Base-by-base conservation (phyloP, 208 protist genomes). In the Trypanosoma vivax region DNA sequence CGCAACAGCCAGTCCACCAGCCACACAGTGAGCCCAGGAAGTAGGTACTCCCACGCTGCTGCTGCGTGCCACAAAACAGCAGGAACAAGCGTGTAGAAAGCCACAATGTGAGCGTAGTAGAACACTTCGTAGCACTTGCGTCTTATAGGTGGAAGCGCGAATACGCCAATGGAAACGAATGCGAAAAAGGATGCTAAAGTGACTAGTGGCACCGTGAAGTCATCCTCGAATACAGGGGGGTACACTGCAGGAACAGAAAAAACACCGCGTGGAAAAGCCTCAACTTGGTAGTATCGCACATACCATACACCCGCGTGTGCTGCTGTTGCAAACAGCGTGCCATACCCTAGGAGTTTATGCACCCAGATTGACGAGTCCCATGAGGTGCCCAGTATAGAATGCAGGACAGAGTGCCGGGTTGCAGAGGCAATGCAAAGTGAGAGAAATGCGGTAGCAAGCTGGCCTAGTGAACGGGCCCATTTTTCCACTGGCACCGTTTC, bases 101-200 rank as follows among this genome's bases (percentile, higher is more conserved):
- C 61, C 18, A 63, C 21, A 33, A 81, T 62, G 68, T 87, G 79
- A 13, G 70, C 23, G 49, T 83, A 87, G 72, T 81, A 83, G 60
- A 87, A 87, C 6, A 87, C 40, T 58, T 87, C 79, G 47, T 72
- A 87, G 59, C 41, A 78, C 11, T 51, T 40, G n/a, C 79, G 65
- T 23, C 78, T 69, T 21, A 86, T n/a, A 14, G 42, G 30, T 40
- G 69, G 55, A 25, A 80, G 43, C 5, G 57, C 64, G 38, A 83
- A 65, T 25, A 79, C 28, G 24, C 74, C 75, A 58, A 83, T 79
- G 9, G 63, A 30, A 19, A 87, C 34, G 47, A 83, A 58, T 38
- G 75, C 29, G 24, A 80, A 48, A 50, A 56, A 60, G 13, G 69
- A 70, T 16, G 52, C 63, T 41, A 64, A 63, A 18, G 72, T 70